Base-by-base conservation (phyloP, 768 basidiomycete genomes). In the Suillus placidus region DNA sequence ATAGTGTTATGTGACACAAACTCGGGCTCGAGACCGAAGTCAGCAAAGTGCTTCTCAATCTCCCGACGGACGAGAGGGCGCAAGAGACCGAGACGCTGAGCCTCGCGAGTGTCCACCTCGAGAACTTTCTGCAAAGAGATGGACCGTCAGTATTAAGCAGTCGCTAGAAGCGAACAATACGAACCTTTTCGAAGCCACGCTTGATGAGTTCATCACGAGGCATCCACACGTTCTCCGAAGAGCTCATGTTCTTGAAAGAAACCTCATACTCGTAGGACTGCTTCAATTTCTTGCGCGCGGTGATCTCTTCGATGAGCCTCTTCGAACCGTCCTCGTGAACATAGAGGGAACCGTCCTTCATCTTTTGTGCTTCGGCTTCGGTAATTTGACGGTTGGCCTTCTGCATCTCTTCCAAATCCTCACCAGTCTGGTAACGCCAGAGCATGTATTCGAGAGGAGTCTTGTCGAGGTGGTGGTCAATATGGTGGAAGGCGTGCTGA, bases 341-440 rank as follows among this genome's bases (percentile, higher is more conserved):
- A 71, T 95, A 84, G 71, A 88, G 78, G 9, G 88, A 85, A 35
- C 96, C 96, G 73, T 98, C 96, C 85, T 96, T 93, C 96, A 98
- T 98, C 89, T 95, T 97, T 83, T 93, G 79, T 68, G 82, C 80
- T 80, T 98, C 96, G 77, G 92, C 95, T 63, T 91, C 94, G 67
- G 86, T 83, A 78, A 98, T 93, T 80, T 90, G 84, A 70, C 94
- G 92, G 79, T 80, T 89, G 65, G 93, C 95, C 87, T 97, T 98
- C 81, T 81, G 82, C 88, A 98, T 87, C 84, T 97, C 96, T 82
- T 98, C 96, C 77, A 97, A 81, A 85, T 98, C 96, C 80, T 98
- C 96, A 79, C 96, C 96, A 66, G 96, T 98, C 87, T 98, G 96
- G 89, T 97, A 98, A 82, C 96, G 95, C 96, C 96, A 98, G 70